Evolutionary conservation across 2,329 filamentous ascomycete genomes (phyloP).

Genomic region (Fusarium aywerte): DNA sequence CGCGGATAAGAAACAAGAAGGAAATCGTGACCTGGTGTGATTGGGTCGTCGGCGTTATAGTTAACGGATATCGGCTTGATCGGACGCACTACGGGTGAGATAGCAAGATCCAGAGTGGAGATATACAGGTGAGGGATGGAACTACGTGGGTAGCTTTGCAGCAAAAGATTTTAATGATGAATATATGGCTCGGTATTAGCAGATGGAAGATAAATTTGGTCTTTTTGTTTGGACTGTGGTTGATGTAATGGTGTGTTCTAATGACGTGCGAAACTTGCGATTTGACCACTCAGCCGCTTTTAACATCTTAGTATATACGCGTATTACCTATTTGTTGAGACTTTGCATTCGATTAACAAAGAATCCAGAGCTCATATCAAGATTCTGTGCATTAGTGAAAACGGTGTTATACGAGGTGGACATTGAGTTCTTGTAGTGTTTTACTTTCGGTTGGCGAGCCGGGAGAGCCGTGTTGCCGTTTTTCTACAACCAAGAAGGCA

Average conservation of each 20-base stretch:
- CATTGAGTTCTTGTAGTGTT: conserved; percentile 9
- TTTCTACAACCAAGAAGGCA: background rate
- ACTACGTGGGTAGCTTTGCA: background rate
- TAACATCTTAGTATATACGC: background rate
- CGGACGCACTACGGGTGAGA: no score
- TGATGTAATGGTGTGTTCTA: background rate
- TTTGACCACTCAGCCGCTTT: conserved; percentile 1
- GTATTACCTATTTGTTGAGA: background rate
- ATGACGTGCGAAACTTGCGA: background rate
- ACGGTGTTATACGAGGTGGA: conserved; percentile 10
- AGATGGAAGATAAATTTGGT: background rate
- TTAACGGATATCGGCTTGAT: background rate
- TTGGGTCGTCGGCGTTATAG: background rate
- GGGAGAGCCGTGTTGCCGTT: conserved; percentile 13
- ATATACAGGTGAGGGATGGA: background rate
- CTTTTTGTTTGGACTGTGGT: conserved; percentile 3
- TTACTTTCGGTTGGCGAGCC: background rate
- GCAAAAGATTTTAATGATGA: background rate
- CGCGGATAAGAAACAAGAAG: background rate
- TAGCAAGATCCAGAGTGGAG: background rate
- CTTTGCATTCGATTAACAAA: background rate
- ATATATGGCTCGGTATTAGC: background rate
- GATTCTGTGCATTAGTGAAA: conserved; percentile 13
- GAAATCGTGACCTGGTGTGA: background rate
- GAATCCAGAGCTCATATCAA: background rate